A percentile compares a stretch with the other conserved stretches of the same genome.
Evolutionary conservation across 495 filamentous ascomycete species (phyloP).

Genomic region (Thozetella sp.): DNA sequence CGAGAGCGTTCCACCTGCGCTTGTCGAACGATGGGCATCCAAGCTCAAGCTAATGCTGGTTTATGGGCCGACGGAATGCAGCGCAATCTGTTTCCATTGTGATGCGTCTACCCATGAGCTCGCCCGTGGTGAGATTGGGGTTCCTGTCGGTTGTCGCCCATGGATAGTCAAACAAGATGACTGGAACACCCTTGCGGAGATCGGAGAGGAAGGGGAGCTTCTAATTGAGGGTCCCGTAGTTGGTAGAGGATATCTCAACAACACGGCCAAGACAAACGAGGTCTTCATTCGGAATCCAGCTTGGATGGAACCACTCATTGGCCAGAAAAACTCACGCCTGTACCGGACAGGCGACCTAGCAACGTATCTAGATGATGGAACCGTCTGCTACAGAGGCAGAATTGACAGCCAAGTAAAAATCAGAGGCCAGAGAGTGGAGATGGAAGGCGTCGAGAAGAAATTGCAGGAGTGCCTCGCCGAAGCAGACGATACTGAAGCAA

Average conservation of each 20-base stretch:
- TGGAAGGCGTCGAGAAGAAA: not conserved
- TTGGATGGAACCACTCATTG: not conserved
- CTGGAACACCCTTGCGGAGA: not conserved
- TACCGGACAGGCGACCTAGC: not conserved
- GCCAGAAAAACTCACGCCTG: not conserved
- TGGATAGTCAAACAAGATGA: not conserved
- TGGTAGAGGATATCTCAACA: not conserved
- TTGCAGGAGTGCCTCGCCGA: not conserved
- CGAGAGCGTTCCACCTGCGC: not conserved
- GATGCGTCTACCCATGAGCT: not conserved
- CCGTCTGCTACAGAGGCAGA: not conserved
- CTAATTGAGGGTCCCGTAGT: not conserved
- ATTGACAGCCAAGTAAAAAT: conserved; percentile 1
- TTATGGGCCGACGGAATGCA: not conserved
- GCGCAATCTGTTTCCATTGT: not conserved
- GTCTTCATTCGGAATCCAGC: not conserved
- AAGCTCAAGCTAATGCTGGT: conserved; percentile 1
- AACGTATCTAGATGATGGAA: not conserved
- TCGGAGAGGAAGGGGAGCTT: not conserved
- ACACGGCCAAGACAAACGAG: not conserved
- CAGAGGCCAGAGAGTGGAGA: not conserved
- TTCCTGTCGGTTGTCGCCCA: not conserved
- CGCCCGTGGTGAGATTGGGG: not conserved
- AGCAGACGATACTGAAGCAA: not conserved
- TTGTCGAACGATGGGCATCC: not conserved